These are phyloP conservation scores for Clarireedia paspali DNA, from an alignment of 2,329 filamentous ascomycete genomes.

Conservation along the genomic window DNA sequence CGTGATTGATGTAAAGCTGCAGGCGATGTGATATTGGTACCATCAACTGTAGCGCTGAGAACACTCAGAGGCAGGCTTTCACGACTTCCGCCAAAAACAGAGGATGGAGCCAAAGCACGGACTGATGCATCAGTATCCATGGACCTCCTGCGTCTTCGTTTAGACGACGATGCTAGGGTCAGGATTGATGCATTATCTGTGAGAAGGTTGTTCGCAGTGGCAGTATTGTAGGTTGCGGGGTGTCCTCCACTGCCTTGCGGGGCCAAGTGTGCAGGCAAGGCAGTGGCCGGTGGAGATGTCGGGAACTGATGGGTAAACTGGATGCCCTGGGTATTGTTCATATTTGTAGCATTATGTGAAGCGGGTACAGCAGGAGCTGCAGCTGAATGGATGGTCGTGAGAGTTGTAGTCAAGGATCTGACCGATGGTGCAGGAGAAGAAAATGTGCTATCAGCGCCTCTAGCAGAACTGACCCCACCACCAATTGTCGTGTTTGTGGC, in stretches of 20 bases:
- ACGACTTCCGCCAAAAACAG: conserved; percentile 72
- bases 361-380: conserved; percentile 42
- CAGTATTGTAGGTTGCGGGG: conserved; percentile 67
- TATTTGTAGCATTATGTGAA: conserved; percentile 32
- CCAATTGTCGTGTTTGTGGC: conserved; percentile 67
- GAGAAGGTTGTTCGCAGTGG: conserved; percentile 73
- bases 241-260: conserved; percentile 40
- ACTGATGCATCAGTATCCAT: conserved; percentile 84
- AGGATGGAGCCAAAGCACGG: conserved; percentile 74
- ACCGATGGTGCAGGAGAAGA: conserved; percentile 77
- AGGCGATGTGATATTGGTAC: conserved; percentile 42
- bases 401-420: conserved; percentile 71
- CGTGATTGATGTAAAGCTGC: conserved; percentile 39
- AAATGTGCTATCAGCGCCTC: conserved; percentile 70
- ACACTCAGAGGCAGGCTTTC: conserved; percentile 75
- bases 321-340: conserved; percentile 32
- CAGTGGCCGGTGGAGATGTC: conserved; percentile 56
- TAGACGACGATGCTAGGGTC: conserved; percentile 75
- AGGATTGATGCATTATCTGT: conserved; percentile 83
- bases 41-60: conserved; percentile 62
- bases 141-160: conserved; percentile 67
- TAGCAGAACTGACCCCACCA: conserved; percentile 56
- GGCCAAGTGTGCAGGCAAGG: conserved; percentile 63
- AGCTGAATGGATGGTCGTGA: conserved; percentile 78
- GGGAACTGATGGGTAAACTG: conserved; percentile 62